Base-by-base conservation (phyloP, 331 rosid genomes). In the Quercus lobata region DNA sequence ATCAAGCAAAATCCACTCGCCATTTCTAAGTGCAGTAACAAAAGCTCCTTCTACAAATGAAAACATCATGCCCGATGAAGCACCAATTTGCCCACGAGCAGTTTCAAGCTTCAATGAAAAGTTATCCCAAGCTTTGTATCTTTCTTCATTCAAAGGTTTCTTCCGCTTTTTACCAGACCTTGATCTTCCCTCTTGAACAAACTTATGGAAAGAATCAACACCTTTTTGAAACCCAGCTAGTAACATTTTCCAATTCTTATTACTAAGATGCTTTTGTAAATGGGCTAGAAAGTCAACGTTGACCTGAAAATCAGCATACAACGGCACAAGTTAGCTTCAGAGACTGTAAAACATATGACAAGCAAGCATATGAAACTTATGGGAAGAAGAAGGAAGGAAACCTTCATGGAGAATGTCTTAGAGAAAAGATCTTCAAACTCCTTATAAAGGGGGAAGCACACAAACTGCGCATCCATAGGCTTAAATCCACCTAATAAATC, bases 1-100 rank as follows among this genome's bases (percentile, higher is more conserved):
- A 83, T 95, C 99, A 83, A 95, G 99, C 87, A 95, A 90, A 84
- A 93, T 89, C 99, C 99, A 95, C 78, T 87, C 94, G 25, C 99
- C 99, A 68, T 91, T 88, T 88, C 82, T 89, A 63, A 95, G 89
- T 57, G 99, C 97, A 57, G 91, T 89, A 32, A 95, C 90, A 84
- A 95, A 95, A 74, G 93, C 90, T 88, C 99, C 99, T 83, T 95
- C 98, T 21, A 91, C 93, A 84, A 95, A 95, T 10, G 99, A 91
- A 90, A 95, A 95, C 85, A 93, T 82, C 93, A 93, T 87, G 74
- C 94, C 88, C 16, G 91, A 88, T 56, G 96, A 89, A 34, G 75
- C 81, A 81, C 85, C 87, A 65, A 79, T 79, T 80, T 82, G 89
- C 55, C 37, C 76, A 71, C 73, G 65, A 10, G 87, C 86, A 80